Conservation (phyloP, 768 basidiomycete species). For the Amanita exitialis region DNA sequence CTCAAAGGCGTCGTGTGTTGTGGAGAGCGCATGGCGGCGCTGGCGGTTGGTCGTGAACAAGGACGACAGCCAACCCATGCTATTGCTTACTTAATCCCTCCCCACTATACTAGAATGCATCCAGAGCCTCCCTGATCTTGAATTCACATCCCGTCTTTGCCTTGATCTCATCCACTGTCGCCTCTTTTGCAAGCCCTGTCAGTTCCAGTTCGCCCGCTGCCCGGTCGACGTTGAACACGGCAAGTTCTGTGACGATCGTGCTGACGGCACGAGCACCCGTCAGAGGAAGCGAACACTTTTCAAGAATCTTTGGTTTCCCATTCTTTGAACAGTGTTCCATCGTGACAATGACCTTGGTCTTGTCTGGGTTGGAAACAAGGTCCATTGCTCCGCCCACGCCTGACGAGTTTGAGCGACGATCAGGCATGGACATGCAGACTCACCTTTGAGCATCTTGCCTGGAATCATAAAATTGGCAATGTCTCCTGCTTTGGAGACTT, state of each 20-base stretch:
- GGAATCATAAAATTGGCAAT: conserved; percentile 99
- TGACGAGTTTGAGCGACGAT: conserved; percentile 17
- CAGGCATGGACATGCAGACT: neutral
- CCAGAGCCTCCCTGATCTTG: conserved; percentile 42
- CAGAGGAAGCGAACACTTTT: conserved; percentile 72
- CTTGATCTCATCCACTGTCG: conserved; percentile 73
- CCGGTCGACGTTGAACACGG: conserved; percentile 84
- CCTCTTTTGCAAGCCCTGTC: conserved; percentile 78
- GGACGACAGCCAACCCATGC: conserved; percentile 68
- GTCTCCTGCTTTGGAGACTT: conserved; percentile 88
- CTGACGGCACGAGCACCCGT: conserved; percentile 86
- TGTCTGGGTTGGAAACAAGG: conserved; percentile 91
- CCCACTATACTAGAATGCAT: conserved; percentile 26
- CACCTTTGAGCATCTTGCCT: conserved; percentile 82
- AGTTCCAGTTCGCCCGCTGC: conserved; percentile 60
- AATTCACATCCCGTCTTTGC: conserved; percentile 86
- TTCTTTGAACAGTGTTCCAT: conserved; percentile 91
- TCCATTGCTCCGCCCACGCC: conserved; percentile 97
- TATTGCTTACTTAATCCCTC: neutral
- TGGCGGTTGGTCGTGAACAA: conserved; percentile 48
- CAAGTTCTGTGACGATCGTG: conserved; percentile 88
- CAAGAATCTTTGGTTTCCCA: conserved; percentile 82
- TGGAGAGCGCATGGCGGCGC: conserved; percentile 55
- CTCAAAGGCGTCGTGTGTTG: conserved; percentile 84
- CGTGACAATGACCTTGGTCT: conserved; percentile 83